Percentiles rank a stretch among this genome's conserved stretches.
Conservation (phyloP, 768 basidiomycete genomes). For the Gymnopilus junonius region DNA sequence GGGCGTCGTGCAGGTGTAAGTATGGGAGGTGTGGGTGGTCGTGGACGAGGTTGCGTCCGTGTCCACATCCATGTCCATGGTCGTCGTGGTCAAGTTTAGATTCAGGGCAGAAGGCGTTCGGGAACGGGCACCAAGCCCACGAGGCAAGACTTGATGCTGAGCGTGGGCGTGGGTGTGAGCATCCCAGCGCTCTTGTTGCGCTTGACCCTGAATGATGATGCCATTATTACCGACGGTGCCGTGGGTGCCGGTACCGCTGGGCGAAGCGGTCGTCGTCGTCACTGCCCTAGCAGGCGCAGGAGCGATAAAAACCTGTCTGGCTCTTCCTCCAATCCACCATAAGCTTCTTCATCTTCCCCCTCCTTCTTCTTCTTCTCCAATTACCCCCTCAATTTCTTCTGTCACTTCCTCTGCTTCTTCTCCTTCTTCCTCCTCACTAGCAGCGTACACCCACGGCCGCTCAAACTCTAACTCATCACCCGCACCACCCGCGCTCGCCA, state of each 20-base stretch:
- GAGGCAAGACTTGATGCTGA: not conserved
- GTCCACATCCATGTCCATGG: not conserved
- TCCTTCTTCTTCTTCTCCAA: slow-evolving; percentile 3
- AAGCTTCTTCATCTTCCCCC: not conserved
- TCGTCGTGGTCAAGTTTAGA: not conserved
- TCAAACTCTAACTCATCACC: not conserved
- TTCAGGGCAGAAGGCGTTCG: not conserved
- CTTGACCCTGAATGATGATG: not conserved
- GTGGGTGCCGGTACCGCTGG: not conserved
- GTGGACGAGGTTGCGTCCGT: not conserved
- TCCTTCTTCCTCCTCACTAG: slow-evolving; percentile 8
- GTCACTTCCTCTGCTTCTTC: not conserved
- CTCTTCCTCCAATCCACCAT: not conserved
- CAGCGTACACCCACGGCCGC: not conserved
- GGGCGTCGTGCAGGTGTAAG: not conserved
- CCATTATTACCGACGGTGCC: not conserved
- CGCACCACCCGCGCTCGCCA: slow-evolving; percentile 20
- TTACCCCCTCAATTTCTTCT: slow-evolving; percentile 13
- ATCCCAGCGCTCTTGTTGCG: not conserved
- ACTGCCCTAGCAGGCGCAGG: not conserved
- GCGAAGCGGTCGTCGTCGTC: not conserved
- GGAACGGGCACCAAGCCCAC: not conserved
- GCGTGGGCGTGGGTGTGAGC: slow-evolving; percentile 1
- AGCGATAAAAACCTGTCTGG: not conserved
- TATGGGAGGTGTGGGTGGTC: not conserved